These are phyloP conservation scores for Aphanocladium album DNA, from an alignment of 2,329 filamentous ascomycete species.

Conservation along the genomic window DNA sequence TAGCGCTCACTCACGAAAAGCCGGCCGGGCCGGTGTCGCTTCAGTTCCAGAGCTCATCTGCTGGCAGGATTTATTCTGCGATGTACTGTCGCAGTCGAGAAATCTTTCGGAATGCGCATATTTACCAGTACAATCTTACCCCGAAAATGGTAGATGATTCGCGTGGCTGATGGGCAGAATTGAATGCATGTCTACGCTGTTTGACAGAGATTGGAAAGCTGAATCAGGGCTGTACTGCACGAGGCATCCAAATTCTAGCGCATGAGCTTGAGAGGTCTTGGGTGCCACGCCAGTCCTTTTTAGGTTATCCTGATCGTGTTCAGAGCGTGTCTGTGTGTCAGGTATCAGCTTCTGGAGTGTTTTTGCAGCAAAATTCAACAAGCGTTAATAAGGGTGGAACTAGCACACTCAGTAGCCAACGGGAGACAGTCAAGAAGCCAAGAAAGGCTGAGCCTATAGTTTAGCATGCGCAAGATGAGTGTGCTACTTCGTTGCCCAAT, in stretches of 20 bases:
- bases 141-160: background rate
- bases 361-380: background rate
- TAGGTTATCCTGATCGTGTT: background rate
- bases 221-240: background rate
- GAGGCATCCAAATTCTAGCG: background rate
- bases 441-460: background rate
- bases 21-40: background rate
- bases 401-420: background rate
- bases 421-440: conserved; percentile 4
- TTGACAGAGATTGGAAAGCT: background rate
- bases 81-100: background rate
- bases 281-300: background rate
- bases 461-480: background rate
- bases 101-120: background rate
- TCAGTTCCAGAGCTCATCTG: background rate
- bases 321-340: background rate
- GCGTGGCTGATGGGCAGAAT: background rate
- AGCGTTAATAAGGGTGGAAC: background rate
- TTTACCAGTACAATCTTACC: background rate
- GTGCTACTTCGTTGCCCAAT: background rate
- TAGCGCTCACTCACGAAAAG: background rate
- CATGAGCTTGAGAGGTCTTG: background rate
- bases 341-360: background rate
- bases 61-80: background rate
- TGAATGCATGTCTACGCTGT: too few relatives aligned